phyloP scores from a whole-genome alignment of 2,329 filamentous ascomycete genomes.

The Leptodontidium sp. region DNA sequence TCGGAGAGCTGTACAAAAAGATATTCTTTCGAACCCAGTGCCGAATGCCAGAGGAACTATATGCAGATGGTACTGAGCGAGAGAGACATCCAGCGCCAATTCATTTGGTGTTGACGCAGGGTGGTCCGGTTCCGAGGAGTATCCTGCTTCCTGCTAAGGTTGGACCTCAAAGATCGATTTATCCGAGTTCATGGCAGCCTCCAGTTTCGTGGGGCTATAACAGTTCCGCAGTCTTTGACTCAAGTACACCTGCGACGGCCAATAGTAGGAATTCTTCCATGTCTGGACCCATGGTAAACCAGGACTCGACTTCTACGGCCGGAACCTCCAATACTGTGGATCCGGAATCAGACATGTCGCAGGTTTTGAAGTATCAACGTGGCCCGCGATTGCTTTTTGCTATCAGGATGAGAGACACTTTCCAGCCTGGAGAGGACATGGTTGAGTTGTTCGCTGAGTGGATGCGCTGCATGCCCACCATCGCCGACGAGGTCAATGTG shows the following conservation, averaged over 20 bases:
- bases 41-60: conserved; percentile 27
- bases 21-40: conserved; percentile 26
- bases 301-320: neutral
- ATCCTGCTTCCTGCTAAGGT: conserved; percentile 22
- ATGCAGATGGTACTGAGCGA: conserved; percentile 17
- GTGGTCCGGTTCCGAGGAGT: conserved; percentile 16
- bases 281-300: neutral
- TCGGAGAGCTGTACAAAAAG: conserved; percentile 28
- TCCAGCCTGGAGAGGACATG: conserved; percentile 23
- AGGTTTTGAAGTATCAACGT: neutral
- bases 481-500: conserved; percentile 27
- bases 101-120: conserved; percentile 22
- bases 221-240: neutral
- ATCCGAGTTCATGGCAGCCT: conserved; percentile 3
- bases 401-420: conserved; percentile 23
- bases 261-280: conserved; percentile 6
- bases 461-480: conserved; percentile 26
- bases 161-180: neutral
- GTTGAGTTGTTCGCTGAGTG: conserved; percentile 28
- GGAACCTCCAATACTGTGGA: neutral
- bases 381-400: conserved; percentile 26
- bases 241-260: neutral
- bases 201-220: conserved; percentile 7
- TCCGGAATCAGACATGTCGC: neutral
- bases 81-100: conserved; percentile 28